Evolutionary conservation across 1,139 yeast genomes (phyloP).

Genomic region (Scheffersomyces lignicola): DNA sequence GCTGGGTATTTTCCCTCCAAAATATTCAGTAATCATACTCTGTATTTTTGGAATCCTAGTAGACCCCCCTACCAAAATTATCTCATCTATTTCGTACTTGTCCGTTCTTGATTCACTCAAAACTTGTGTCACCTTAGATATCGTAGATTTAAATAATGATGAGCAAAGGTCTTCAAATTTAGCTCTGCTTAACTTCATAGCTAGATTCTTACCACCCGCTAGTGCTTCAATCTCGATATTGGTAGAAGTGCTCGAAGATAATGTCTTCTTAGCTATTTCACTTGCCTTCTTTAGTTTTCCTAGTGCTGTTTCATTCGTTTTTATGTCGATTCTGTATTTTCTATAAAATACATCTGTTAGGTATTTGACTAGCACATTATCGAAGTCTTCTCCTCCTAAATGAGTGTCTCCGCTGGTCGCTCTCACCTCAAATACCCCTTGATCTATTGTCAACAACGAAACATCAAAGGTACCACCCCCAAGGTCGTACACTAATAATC

Average conservation of each 20-base stretch:
- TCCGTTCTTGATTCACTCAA: conserved; percentile 43
- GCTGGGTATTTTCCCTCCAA: conserved; percentile 47
- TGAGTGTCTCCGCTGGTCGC: conserved; percentile 99
- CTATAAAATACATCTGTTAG: conserved; percentile 39
- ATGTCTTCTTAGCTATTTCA: conserved; percentile 45
- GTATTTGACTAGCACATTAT: conserved; percentile 33
- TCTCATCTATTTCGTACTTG: conserved; percentile 39
- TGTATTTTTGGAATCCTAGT: conserved; percentile 48
- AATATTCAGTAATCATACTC: conserved; percentile 43
- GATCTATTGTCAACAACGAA: conserved; percentile 86
- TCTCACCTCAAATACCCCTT: conserved; percentile 94
- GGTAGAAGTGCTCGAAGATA: conserved; percentile 42
- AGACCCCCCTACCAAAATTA: conserved; percentile 46
- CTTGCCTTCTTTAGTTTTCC: conserved; percentile 47
- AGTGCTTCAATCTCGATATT: conserved; percentile 42
- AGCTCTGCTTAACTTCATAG: conserved; percentile 45
- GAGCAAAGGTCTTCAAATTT: conserved; percentile 47
- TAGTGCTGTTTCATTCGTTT: conserved; percentile 38
- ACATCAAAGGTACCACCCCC: conserved; percentile 99
- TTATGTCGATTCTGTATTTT: conserved; percentile 38
- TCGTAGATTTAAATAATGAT: conserved; percentile 42
- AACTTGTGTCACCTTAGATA: conserved; percentile 45
- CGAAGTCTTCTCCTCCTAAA: conserved; percentile 86
- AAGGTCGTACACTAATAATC: conserved; percentile 87
- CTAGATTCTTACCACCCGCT: conserved; percentile 41